These are phyloP conservation scores for Trichoderma polysporum DNA, from an alignment of 2,329 filamentous ascomycete genomes.

Conservation along the genomic window DNA sequence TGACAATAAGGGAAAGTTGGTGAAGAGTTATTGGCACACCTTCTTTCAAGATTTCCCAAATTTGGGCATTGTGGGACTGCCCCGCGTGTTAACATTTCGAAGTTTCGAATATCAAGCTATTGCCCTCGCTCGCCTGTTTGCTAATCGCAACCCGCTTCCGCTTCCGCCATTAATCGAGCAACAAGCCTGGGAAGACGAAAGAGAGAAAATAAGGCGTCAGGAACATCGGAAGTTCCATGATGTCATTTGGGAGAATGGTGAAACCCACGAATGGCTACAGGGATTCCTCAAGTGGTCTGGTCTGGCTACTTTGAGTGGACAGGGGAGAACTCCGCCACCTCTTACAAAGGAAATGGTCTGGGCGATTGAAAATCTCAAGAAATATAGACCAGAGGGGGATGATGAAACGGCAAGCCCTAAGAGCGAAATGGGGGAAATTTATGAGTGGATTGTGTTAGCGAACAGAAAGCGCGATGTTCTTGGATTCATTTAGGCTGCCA, in stretches of 20 bases:
- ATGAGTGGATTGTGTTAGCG: slow-evolving; percentile 10
- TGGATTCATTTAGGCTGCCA: neutral
- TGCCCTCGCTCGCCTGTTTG: slow-evolving; percentile 50
- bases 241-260: slow-evolving; percentile 51
- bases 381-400: slow-evolving; percentile 35
- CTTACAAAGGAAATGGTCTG: slow-evolving; percentile 45
- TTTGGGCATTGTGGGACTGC: slow-evolving; percentile 52
- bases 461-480: slow-evolving; percentile 12
- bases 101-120: slow-evolving; percentile 58
- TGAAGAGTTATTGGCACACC: slow-evolving; percentile 51
- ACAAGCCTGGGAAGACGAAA: slow-evolving; percentile 46
- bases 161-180: slow-evolving; percentile 44
- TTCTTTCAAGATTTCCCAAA: slow-evolving; percentile 50
- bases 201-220: slow-evolving; percentile 32
- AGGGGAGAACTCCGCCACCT: slow-evolving; percentile 47
- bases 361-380: slow-evolving; percentile 49
- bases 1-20: slow-evolving; percentile 45
- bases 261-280: slow-evolving; percentile 49
- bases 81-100: slow-evolving; percentile 51
- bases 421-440: neutral
- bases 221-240: slow-evolving; percentile 51
- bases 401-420: neutral
- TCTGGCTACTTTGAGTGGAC: slow-evolving; percentile 46
- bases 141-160: slow-evolving; percentile 38
- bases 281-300: slow-evolving; percentile 50